These are phyloP conservation scores for Hysterangium stoloniferum DNA, from an alignment of 768 basidiomycete species.

Conservation along the genomic window DNA sequence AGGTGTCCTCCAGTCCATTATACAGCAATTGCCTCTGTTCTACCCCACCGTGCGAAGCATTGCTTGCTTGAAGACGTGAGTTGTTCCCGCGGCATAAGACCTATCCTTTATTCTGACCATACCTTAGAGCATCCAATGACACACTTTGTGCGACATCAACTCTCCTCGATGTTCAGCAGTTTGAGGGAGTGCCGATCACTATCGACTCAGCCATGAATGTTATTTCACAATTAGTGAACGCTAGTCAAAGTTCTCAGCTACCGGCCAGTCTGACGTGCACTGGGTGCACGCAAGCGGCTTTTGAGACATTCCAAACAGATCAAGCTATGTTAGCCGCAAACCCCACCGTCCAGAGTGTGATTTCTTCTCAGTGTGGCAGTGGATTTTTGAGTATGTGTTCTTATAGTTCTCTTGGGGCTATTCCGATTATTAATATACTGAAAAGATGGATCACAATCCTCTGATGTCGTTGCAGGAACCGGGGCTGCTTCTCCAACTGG, in stretches of 20 bases:
- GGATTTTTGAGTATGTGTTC: conserved; percentile 23
- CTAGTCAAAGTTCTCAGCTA: conserved; percentile 7
- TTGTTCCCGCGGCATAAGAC: conserved; percentile 11
- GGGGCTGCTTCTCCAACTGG: conserved; percentile 9
- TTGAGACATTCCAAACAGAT: conserved; percentile 21
- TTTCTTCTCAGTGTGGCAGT: conserved; percentile 21
- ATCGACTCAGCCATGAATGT: conserved; percentile 13
- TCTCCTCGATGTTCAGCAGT: conserved; percentile 44
- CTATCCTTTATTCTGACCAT: conserved; percentile 17
- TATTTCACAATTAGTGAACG: conserved; percentile 10
- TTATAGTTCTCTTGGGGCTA: neutral
- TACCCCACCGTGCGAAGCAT: conserved; percentile 54
- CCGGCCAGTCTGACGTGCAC: conserved; percentile 24
- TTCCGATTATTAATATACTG: neutral
- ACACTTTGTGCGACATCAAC: conserved; percentile 50
- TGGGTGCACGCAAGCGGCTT: conserved; percentile 27
- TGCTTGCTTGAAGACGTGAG: conserved; percentile 60
- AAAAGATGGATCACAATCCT: conserved; percentile 23
- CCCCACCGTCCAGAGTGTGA: conserved; percentile 14
- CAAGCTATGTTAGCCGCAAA: conserved; percentile 18
- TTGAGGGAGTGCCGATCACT: conserved; percentile 20
- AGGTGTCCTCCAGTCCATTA: conserved; percentile 17
- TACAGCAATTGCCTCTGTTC: conserved; percentile 36
- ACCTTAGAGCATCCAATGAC: conserved; percentile 26
- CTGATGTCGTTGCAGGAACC: conserved; percentile 16